These are phyloP conservation scores for Gamarada debralockiae DNA, from an alignment of 495 filamentous ascomycete genomes.

Conservation along the genomic window DNA sequence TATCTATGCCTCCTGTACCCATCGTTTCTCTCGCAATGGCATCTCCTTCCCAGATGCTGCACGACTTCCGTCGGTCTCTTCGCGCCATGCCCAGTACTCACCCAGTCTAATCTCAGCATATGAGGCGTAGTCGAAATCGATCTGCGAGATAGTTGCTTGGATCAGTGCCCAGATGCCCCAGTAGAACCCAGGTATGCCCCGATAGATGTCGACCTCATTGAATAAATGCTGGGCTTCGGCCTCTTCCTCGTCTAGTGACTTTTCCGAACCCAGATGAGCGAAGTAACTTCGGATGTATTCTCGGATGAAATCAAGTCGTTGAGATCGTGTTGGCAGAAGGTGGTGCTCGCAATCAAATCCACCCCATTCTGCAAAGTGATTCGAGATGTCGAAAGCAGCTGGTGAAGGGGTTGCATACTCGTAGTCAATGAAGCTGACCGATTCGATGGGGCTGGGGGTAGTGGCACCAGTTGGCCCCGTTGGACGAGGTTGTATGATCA, in stretches of 20 bases:
- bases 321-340: conserved; percentile 72
- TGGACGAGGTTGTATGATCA: conserved; percentile 71
- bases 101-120: conserved; percentile 86
- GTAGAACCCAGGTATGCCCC: conserved; percentile 83
- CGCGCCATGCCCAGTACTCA: conserved; percentile 96
- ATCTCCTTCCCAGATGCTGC: conserved; percentile 52
- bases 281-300: conserved; percentile 72
- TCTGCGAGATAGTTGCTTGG: conserved; percentile 89
- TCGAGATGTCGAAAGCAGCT: conserved; percentile 97
- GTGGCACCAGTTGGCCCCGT: conserved; percentile 18
- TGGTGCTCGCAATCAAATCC: conserved; percentile 92
- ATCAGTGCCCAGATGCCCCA: conserved; percentile 97
- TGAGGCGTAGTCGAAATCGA: conserved; percentile 93
- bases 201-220: conserved; percentile 79
- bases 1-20: conserved; percentile 56
- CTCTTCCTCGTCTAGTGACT: conserved; percentile 44
- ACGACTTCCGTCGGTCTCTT: conserved; percentile 60
- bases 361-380: conserved; percentile 98
- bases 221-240: conserved; percentile 58
- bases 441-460: conserved; percentile 26
- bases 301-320: conserved; percentile 76
- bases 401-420: conserved; percentile 94
- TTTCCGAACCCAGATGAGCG: conserved; percentile 25
- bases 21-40: conserved; percentile 75
- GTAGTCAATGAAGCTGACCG: conserved; percentile 93